Evolutionary conservation across 2,329 filamentous ascomycete species (phyloP), one percentile per base, ranked within the genome.

Genomic region (Xylariaceae sp.): DNA sequence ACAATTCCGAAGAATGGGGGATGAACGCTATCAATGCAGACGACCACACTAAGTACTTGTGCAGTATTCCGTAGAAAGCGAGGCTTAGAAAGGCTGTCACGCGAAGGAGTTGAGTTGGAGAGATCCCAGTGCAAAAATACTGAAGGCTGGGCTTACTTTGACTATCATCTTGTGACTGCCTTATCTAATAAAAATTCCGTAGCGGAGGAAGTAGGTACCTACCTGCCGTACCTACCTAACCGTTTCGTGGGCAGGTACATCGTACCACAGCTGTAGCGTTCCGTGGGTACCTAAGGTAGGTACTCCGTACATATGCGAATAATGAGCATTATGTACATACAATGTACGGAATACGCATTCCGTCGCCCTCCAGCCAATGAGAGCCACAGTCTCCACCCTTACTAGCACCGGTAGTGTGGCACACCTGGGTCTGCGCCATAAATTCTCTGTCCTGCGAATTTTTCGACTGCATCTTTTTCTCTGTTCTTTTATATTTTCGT

Each of bases 101-200:
- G 61, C 52, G 58, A 52, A 39, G 7, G 18, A 55, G 47, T 35
- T 55, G 47, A 55, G 37, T 42, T 42, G 13, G 9, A 13, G 42
- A 45, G 52, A 45, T 53, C 53, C 42, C 54, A 47, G 48, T 57
- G 59, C 51, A 61, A 53, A 60, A 62, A 58, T 58, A 51, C 58
- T 58, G 56, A 15, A 62, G 55, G 61, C 61, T 63, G 59, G 49
- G 59, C 55, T 50, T 35, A 34, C 42, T 49, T 30, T 47, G n/a
- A n/a, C 13, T 45, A 45, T 45, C 42, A 3, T 45, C 23, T 45
- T 45, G 9, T n/a, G n/a, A 11, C 13, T n/a, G 42, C 42, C 42
- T 45, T 45, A n/a, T n/a, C 13, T 15, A 6, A 45, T 30, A 30
- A 30, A 30, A 30, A 30, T 30, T 30, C 23, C 23, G 23, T 30